Base-by-base conservation (phyloP, 495 filamentous ascomycete species). In the Daldinia decipiens region DNA sequence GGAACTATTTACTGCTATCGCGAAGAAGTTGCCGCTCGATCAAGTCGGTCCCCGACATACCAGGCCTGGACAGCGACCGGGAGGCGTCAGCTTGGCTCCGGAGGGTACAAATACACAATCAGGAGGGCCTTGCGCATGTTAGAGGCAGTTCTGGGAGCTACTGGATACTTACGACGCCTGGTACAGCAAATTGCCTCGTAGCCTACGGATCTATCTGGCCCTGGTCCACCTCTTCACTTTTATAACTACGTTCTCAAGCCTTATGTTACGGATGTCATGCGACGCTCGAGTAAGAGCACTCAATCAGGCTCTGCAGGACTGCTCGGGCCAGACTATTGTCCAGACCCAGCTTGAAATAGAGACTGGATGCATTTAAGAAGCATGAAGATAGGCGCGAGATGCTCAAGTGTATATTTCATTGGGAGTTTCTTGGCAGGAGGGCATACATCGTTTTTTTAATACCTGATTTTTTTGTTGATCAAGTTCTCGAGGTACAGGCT, bases 1-100 rank as follows among this genome's bases (percentile, higher is more conserved):
- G 72, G 95, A 98, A 67, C 82, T 99, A 36, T 99, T 99, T 82
- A 97, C 95, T n/a, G 93, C 93, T 17, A 99, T 99, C 72, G 95
- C 95, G 39, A 95, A 92, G 91, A 97, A 97, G 80, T 84, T 99
- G 62, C 95, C 95, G 29, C 89, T 99, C 64, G 95, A 98, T 71
- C 95, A 98, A 78, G 94, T 89, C 54, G 94, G 93, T 15, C 93
- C 94, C 31, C 88, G 94, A 74, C 92, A 92, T 75, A 82, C 92
- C 70, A 86, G 94, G 67, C 85, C 90, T 32, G 90, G 90, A 64
- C 90, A 89, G 67, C 85, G 92, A 76, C 90, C 90, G 54, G 75
- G 75, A 34, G 92, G 93, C 47, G 93, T 97, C 47, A 92, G 92
- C 74, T 84, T 97, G 70, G 85, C 90, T 66, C 91, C 91, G 27